A percentile compares a stretch with the other conserved stretches of the same genome.
phyloP scores from a whole-genome alignment of 139 green algal species.

The Deuterostichococcus epilithicus region DNA sequence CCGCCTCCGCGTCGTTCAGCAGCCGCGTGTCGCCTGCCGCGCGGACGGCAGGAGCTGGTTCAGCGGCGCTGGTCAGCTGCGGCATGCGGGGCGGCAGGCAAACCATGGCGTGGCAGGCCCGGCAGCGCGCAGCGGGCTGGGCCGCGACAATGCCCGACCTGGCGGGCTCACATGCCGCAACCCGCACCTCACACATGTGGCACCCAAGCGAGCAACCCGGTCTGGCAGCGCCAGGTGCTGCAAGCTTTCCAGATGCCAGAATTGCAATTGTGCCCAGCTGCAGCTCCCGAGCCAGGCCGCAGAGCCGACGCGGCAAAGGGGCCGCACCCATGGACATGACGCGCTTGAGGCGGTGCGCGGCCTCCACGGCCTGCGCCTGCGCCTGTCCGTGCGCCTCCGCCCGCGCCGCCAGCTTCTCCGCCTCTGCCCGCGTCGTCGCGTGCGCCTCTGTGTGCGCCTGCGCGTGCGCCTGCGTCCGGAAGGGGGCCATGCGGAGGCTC shows the following conservation, averaged over 20 bases:
- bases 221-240: too few relatives aligned
- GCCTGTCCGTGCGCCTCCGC: conserved; percentile 26
- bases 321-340: neutral
- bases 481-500: neutral
- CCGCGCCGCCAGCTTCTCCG: conserved; percentile 18
- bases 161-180: too few relatives aligned
- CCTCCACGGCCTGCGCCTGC: conserved; percentile 16
- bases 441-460: conserved; percentile 23
- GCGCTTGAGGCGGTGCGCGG: conserved; percentile 14
- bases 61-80: too few relatives aligned
- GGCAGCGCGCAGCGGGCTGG: too few relatives aligned
- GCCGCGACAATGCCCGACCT: too few relatives aligned
- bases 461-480: conserved; percentile 17
- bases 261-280: too few relatives aligned
- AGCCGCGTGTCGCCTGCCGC: neutral
- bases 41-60: too few relatives aligned
- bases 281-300: neutral
- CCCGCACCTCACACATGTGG: too few relatives aligned
- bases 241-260: too few relatives aligned
- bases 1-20: neutral
- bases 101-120: too few relatives aligned
- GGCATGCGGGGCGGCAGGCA: too few relatives aligned
- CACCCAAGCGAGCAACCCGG: too few relatives aligned
- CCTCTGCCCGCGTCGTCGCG: conserved; percentile 18
- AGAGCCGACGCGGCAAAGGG: neutral